These are phyloP conservation scores for Cercospora sp. DNA, from an alignment of 2,329 filamentous ascomycete genomes.

Conservation along the genomic window DNA sequence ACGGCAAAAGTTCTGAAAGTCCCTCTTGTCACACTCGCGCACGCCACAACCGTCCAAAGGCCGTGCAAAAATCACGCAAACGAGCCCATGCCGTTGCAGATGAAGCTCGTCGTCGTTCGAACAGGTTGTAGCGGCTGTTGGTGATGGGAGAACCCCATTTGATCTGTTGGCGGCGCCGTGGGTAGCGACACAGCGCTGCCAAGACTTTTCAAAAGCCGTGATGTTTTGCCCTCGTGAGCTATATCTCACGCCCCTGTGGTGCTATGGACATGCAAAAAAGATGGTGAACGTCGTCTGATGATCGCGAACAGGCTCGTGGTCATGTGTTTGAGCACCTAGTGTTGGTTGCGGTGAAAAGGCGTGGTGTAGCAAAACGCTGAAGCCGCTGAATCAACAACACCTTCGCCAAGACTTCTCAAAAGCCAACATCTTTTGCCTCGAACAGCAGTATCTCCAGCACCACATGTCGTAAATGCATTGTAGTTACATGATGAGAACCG, in stretches of 20 bases:
- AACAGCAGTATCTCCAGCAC: not conserved
- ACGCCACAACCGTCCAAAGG: not conserved
- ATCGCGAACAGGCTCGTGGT: not conserved
- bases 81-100: not conserved
- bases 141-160: not conserved
- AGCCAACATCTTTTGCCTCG: constrained; percentile 1
- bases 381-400: not conserved
- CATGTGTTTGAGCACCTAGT: not conserved
- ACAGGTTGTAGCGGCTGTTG: not conserved
- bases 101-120: not conserved
- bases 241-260: not conserved
- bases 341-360: not conserved
- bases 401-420: not conserved
- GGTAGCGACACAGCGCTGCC: not conserved
- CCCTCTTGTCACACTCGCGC: not conserved
- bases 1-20: not conserved
- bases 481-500: not conserved
- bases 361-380: not conserved
- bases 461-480: not conserved
- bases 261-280: not conserved
- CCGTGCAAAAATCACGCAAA: not conserved
- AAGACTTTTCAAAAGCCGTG: not conserved
- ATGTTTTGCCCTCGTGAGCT: not conserved
- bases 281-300: not conserved
- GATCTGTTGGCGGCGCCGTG: not conserved